Base-by-base conservation (phyloP, 164 flowering plant species). In the Stephania cephalantha region DNA sequence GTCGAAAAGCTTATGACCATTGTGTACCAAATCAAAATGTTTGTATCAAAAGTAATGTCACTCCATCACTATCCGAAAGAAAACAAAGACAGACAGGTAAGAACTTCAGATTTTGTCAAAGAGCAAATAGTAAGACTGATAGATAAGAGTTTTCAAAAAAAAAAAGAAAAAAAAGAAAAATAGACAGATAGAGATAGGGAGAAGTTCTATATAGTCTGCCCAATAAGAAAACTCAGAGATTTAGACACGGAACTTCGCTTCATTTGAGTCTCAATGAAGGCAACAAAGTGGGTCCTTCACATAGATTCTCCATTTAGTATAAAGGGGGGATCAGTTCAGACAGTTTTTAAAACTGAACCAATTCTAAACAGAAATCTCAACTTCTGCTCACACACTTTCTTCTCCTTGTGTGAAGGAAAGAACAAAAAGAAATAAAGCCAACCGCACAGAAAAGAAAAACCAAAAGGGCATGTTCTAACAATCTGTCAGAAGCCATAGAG, bases 311-410 rank as follows among this genome's bases (percentile, higher is more conserved):
- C 8, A 6, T 15, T n/a, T 61, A 7, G 7, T 61, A 18, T 61
- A 61, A 61, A 61, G 20, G n/a, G 25, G 20, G 66, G 9, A 9
- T n/a, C 6, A 50, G 55, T 15, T 20, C 6, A 61, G 66, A 61
- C 66, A 61, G 66, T 61, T 61, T 61, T n/a, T 61, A 7, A 61
- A 61, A 18, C 66, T 61, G 66, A n/a, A 61, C 66, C 66, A 61
- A 18, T 9, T 1, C 20, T 6, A 18, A n/a, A 61, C 25, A 61
- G 66, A 58, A n/a, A 20, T 61, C n/a, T 61, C 66, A 61, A 61
- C 9, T 61, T 25, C 20, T 17, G 7, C 9, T 6, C 20, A 7
- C 9, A 18, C 66, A 61, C 22, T 61, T 61, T 61, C 9, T 61
- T 61, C 66, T 61, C 66, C 66, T 61, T 18, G 66, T 61, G 22